These are phyloP conservation scores for Gossypium gossypioides DNA, from an alignment of 441 rosid genomes.

Conservation along the genomic window DNA sequence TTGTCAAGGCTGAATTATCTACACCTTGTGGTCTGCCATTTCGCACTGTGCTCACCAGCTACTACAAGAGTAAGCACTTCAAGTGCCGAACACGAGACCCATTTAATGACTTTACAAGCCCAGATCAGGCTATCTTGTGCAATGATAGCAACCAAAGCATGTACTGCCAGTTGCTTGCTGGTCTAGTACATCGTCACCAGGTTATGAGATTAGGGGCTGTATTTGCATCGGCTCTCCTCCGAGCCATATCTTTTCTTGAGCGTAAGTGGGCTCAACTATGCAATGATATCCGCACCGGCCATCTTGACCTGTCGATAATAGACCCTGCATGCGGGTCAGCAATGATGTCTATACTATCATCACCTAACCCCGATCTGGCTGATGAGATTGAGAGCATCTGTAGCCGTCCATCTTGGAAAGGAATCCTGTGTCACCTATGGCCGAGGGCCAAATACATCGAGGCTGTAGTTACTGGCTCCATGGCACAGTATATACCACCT, in stretches of 20 bases:
- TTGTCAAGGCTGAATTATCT: conserved; percentile 66
- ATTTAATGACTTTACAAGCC: conserved; percentile 66
- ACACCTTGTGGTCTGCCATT: conserved; percentile 73
- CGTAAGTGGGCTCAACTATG: conserved; percentile 59
- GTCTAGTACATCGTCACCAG: conserved; percentile 59
- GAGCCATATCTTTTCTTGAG: conserved; percentile 69
- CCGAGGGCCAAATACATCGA: conserved; percentile 77
- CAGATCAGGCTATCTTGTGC: conserved; percentile 64
- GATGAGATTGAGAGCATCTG: conserved; percentile 64
- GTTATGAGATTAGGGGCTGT: conserved; percentile 77
- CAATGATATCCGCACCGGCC: conserved; percentile 52
- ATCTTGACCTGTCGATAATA: conserved; percentile 40
- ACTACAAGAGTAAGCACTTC: conserved; percentile 85
- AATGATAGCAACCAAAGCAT: conserved; percentile 76
- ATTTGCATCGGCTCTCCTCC: conserved; percentile 76
- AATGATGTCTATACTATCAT: conserved; percentile 34
- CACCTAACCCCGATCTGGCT: conserved; percentile 54
- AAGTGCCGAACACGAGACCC: conserved; percentile 53
- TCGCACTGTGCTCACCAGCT: conserved; percentile 82
- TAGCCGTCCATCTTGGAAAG: conserved; percentile 59
- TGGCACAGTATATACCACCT: conserved; percentile 82
- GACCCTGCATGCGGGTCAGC: conserved; percentile 52
- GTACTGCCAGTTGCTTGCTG: conserved; percentile 81
- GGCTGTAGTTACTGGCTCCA: conserved; percentile 83
- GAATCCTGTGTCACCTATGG: conserved; percentile 70